Evolutionary conservation across 352 stramenopile species (phyloP).

Genomic region (Aphanomyces cochlioides): DNA sequence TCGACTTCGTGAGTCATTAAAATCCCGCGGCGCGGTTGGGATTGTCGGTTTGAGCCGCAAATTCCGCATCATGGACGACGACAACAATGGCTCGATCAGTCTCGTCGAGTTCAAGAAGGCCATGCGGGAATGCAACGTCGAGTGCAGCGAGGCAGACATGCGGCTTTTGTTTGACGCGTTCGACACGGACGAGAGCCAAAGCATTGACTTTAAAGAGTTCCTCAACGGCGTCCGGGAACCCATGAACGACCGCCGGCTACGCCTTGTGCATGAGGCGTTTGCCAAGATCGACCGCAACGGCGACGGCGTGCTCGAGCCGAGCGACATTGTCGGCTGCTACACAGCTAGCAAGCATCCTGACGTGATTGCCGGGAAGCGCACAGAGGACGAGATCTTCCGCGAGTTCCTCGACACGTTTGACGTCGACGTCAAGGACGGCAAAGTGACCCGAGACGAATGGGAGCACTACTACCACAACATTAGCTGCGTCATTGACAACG

Average conservation of each 20-base stretch:
- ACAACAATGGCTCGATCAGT: constrained; percentile 68
- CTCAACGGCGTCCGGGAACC: constrained; percentile 71
- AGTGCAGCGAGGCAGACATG: constrained; percentile 52
- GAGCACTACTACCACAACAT: constrained; percentile 56
- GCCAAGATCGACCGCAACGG: constrained; percentile 34
- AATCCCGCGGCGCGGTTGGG: constrained; percentile 55
- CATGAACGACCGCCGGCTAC: constrained; percentile 60
- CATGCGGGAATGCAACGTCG: constrained; percentile 51
- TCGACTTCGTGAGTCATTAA: constrained; percentile 46
- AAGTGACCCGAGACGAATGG: constrained; percentile 41
- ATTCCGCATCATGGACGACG: constrained; percentile 71
- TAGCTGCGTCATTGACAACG: constrained; percentile 38
- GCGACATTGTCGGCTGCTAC: constrained; percentile 37
- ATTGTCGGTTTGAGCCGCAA: constrained; percentile 75
- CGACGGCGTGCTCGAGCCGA: constrained; percentile 30
- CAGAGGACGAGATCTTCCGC: constrained; percentile 32
- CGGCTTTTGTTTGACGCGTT: constrained; percentile 79
- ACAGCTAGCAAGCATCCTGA: constrained; percentile 40
- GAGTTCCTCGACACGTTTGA: constrained; percentile 45
- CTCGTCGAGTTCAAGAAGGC: constrained; percentile 71
- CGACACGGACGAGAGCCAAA: constrained; percentile 71
- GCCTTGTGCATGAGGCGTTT: constrained; percentile 80
- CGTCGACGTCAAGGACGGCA: constrained; percentile 36
- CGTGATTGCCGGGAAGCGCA: constrained; percentile 36
- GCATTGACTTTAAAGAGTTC: constrained; percentile 84